phyloP scores from a whole-genome alignment of 306 rosid genomes.

The Calophaca sinica region DNA sequence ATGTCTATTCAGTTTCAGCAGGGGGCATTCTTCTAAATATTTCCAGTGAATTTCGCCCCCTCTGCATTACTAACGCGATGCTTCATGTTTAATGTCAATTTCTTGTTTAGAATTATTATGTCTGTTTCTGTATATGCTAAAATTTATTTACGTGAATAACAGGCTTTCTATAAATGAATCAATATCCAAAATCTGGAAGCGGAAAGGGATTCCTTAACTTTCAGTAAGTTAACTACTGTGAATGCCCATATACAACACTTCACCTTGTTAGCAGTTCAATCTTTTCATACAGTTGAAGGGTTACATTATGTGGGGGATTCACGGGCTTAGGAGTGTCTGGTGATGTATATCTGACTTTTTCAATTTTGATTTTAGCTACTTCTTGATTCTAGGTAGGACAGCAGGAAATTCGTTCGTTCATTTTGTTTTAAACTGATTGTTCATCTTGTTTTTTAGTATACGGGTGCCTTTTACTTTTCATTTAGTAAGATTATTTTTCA shows the following conservation, averaged over 20 bases:
- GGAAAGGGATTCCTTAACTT: background rate
- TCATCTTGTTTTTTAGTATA: conserved; percentile 10
- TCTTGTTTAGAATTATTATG: background rate
- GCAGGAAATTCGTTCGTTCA: background rate
- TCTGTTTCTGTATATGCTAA: background rate
- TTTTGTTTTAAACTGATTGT: conserved; percentile 19
- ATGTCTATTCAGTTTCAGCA: conserved; percentile 1
- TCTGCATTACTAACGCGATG: background rate
- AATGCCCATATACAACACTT: background rate
- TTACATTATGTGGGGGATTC: background rate
- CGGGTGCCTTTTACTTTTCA: background rate
- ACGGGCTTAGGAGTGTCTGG: background rate
- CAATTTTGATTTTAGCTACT: conserved; percentile 31
- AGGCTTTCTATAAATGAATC: conserved; percentile 3
- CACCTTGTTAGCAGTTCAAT: background rate
- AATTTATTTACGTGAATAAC: background rate
- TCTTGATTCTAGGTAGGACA: background rate
- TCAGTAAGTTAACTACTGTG: background rate
- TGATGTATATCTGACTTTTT: background rate
- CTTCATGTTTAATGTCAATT: background rate
- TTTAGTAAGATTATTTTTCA: background rate
- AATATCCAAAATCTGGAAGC: conserved; percentile 4
- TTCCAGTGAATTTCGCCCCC: background rate
- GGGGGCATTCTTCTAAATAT: background rate
- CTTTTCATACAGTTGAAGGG: conserved; percentile 2